A percentile compares a stretch with the other conserved stretches of the same genome.
Conservation (phyloP, 2,329 filamentous ascomycete species). For the Clonostachys rhizophaga region DNA sequence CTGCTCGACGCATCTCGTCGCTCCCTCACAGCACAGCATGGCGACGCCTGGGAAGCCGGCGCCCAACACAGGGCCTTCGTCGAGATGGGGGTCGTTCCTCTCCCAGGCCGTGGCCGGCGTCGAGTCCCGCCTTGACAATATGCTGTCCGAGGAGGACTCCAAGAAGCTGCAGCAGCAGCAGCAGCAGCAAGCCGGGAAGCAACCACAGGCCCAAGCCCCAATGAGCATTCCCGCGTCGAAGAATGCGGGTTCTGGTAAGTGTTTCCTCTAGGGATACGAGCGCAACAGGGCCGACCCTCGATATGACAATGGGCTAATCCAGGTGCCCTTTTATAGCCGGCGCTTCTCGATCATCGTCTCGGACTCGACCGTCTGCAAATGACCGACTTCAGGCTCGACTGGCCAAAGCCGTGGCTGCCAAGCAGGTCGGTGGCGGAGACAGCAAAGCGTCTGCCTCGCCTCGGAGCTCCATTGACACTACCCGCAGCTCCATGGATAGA, state of each 20-base stretch:
- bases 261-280: not conserved
- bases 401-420: constrained; percentile 79
- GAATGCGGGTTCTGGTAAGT: constrained; percentile 18
- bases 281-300: too few species aligned
- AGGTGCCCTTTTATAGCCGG: constrained; percentile 11
- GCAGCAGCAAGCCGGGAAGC: constrained; percentile 14
- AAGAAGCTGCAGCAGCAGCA: constrained; percentile 18
- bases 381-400: constrained; percentile 86
- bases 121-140: constrained; percentile 87
- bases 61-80: constrained; percentile 11
- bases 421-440: constrained; percentile 31
- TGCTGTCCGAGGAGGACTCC: constrained; percentile 69
- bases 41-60: constrained; percentile 42
- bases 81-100: constrained; percentile 75
- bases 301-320: not conserved
- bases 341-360: constrained; percentile 60
- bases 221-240: constrained; percentile 1
- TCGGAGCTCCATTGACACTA: constrained; percentile 28
- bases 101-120: constrained; percentile 90
- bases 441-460: constrained; percentile 33
- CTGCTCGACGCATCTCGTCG: too few species aligned
- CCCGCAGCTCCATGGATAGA: constrained; percentile 17
- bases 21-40: constrained; percentile 25
- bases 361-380: constrained; percentile 63
- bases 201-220: constrained; percentile 19